Conservation (phyloP, 2,329 filamentous ascomycete species). For the Fusarium succisae region DNA sequence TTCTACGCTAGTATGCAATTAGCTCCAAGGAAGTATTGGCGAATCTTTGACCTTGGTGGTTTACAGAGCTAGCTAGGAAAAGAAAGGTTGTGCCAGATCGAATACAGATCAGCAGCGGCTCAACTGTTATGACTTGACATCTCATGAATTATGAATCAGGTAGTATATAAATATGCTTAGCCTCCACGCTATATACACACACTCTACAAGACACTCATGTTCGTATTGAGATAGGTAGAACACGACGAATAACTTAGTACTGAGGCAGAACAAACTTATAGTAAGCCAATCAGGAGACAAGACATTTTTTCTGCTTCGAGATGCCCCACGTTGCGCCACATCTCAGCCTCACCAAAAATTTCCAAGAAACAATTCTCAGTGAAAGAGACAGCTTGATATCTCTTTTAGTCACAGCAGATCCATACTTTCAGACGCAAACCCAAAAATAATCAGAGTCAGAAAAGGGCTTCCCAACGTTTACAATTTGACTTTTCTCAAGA, state of each 20-base stretch:
- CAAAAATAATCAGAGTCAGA: neutral
- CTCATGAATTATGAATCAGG: too few relatives aligned
- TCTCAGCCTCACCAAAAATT: slow-evolving; percentile 34
- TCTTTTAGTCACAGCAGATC: neutral
- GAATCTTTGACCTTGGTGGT: neutral
- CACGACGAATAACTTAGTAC: neutral
- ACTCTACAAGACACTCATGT: neutral
- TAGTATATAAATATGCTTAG: neutral
- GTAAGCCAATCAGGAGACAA: slow-evolving; percentile 10
- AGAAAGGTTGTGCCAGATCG: neutral
- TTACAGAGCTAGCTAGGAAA: neutral
- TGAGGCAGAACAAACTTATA: neutral
- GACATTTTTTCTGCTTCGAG: neutral
- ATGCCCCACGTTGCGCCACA: slow-evolving; percentile 25
- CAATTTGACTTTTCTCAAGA: neutral
- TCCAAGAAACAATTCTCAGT: slow-evolving; percentile 13
- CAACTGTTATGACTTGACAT: neutral
- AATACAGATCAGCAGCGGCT: neutral
- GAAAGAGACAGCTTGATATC: slow-evolving; percentile 12
- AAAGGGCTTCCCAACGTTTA: neutral
- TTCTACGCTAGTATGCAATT: neutral
- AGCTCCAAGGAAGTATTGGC: neutral
- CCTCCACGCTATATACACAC: neutral
- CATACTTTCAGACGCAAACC: neutral
- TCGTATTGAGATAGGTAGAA: neutral